phyloP scores from a whole-genome alignment of 1,139 yeast species.

The Sugiyamaella grinbergsii region DNA sequence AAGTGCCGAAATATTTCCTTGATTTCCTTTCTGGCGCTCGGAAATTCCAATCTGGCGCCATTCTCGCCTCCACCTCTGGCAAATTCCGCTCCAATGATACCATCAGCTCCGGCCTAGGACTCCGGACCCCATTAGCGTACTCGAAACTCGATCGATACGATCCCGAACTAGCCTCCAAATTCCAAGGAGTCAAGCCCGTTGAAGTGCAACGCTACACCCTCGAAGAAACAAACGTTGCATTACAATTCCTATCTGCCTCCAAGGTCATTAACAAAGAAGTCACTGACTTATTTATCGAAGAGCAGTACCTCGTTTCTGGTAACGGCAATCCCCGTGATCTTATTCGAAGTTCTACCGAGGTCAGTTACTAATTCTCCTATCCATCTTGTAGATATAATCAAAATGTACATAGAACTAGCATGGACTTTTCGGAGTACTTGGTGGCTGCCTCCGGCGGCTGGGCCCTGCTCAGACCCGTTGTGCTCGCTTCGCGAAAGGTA shows the following conservation, averaged over 20 bases:
- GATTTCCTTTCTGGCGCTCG: slow-evolving; percentile 58
- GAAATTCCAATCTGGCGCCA: slow-evolving; percentile 57
- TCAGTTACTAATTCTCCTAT: slow-evolving; percentile 8
- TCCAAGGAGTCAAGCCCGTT: slow-evolving; percentile 54
- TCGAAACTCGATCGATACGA: slow-evolving; percentile 56
- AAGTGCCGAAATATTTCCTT: slow-evolving; percentile 63
- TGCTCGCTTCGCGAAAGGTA: too few species aligned
- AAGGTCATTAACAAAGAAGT: slow-evolving; percentile 55
- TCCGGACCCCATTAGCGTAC: slow-evolving; percentile 56
- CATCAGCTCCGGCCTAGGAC: slow-evolving; percentile 61
- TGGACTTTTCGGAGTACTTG: background rate
- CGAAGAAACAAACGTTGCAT: slow-evolving; percentile 56
- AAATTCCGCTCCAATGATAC: slow-evolving; percentile 51
- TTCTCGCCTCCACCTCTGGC: slow-evolving; percentile 64
- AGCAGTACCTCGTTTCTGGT: slow-evolving; percentile 66
- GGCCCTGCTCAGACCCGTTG: too few species aligned
- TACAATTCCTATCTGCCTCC: slow-evolving; percentile 57
- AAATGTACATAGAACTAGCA: slow-evolving; percentile 13
- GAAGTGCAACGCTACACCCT: slow-evolving; percentile 55
- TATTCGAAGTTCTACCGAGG: slow-evolving; percentile 48
- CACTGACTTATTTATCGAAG: slow-evolving; percentile 47
- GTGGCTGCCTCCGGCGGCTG: too few species aligned
- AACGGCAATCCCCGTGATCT: slow-evolving; percentile 79
- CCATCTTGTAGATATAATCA: background rate
- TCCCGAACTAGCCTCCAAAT: slow-evolving; percentile 51